These are phyloP conservation scores for Xylaria curta DNA, from an alignment of 495 filamentous ascomycete species.

Conservation along the genomic window DNA sequence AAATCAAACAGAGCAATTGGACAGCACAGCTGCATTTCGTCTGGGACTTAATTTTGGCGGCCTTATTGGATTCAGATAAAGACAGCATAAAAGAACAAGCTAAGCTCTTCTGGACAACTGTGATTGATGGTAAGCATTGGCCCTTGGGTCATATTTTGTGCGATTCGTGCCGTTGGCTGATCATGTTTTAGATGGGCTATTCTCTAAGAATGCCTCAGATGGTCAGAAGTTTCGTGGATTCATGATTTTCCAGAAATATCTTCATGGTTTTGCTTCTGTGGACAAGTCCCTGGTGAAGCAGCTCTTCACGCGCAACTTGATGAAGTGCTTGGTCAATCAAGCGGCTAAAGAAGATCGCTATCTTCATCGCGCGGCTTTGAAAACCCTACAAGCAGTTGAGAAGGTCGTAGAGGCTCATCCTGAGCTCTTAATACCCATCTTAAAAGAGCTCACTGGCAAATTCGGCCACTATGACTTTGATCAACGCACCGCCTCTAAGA, in stretches of 20 bases:
- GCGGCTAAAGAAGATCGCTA: conserved; percentile 82
- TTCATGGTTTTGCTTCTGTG: conserved; percentile 56
- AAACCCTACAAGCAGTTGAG: conserved; percentile 71
- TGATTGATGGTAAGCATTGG: conserved; percentile 76
- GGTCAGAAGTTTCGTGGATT: conserved; percentile 93
- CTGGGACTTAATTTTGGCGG: conserved; percentile 76
- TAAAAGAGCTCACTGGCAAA: conserved; percentile 70
- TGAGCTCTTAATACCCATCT: conserved; percentile 60
- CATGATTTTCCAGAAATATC: conserved; percentile 76
- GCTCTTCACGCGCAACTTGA: conserved; percentile 82
- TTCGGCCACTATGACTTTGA: conserved; percentile 82
- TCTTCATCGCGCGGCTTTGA: conserved; percentile 79
- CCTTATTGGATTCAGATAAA: conserved; percentile 53
- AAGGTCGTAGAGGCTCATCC: conserved; percentile 69
- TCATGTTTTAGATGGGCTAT: conserved; percentile 70
- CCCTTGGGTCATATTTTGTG: no score
- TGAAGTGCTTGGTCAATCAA: conserved; percentile 86
- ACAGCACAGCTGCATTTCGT: conserved; percentile 84
- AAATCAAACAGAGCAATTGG: conserved; percentile 66
- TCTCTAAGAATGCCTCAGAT: conserved; percentile 77
- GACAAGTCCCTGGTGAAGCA: conserved; percentile 33
- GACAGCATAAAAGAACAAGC: conserved; percentile 59
- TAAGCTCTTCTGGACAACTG: conserved; percentile 83
- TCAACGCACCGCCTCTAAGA: conserved; percentile 85
- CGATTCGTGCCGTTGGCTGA: conserved; percentile 4